Evolutionary conservation across 768 basidiomycete species (phyloP), one percentile per base, ranked within the genome.

Genomic region (Auriscalpium orientale): DNA sequence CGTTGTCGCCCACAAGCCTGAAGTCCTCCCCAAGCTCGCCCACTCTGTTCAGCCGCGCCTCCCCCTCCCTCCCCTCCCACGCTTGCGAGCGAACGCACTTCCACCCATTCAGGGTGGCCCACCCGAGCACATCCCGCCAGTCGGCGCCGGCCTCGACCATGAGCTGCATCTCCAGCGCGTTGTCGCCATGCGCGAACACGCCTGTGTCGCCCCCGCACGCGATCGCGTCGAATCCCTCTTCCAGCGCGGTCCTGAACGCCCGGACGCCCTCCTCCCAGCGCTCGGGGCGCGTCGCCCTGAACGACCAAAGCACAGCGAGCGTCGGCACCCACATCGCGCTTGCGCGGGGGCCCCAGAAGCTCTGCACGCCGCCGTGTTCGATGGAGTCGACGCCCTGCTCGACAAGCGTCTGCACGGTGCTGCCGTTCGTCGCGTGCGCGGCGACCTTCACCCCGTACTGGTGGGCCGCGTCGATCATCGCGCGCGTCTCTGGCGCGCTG

Each of bases 131-230:
- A 52, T 71, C 70, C 36, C 68, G 66, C 78, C 79, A 80, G 22
- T 71, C 67, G 20, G 79, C 82, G 1, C 84, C 83, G 1, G 82
- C 70, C 28, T 66, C 62, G 13, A 78, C 76, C 85, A 85, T 85
- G 34, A 84, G 65, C 61, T 76, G 70, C 74, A 86, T 70, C 72
- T 86, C 84, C 44, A 79, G 67, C 28, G 79, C 75, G 62, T 86
- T 86, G 58, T 74, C 69, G 1, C 83, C 84, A 62, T 84, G 84
- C 16, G 76, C 61, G 65, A 85, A 86, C 2, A 77, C 76, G 9
- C 83, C 84, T 2, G 84, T 86, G 66, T 86, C 82, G 1, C 84
- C 82, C 8, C 84, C 83, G 63, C 79, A 80, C 8, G 81, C 81
- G 51, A 86, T 74, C 53, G 74, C 73, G 10, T 77, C 73, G 59